Evolutionary conservation across 2,329 filamentous ascomycete species (phyloP), one percentile per base, ranked within the genome.

Genomic region (Ophiostoma sp.): DNA sequence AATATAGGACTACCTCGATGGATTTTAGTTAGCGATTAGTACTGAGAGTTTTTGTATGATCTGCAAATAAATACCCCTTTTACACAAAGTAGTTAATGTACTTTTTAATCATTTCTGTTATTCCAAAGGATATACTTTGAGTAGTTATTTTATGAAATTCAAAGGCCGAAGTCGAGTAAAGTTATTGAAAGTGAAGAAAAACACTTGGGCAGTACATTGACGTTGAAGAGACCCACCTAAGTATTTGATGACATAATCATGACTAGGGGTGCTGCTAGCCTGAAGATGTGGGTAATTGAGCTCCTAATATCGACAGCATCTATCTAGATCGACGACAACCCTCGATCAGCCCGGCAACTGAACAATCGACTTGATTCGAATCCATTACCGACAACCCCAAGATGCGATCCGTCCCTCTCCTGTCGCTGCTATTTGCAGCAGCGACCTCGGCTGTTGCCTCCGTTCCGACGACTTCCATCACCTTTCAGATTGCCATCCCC

Each of bases 401-500:
- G 11, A 70, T 68, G 66, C 69, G 64, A 38, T 14, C 49, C 47
- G 27, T 18, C 41, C 62, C 64, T 4, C 27, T 66, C 11, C 4
- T 66, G 4, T 49, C 60, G 64, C 66, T 70, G 67, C 69, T 70
- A 2, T 12, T 63, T 18, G 49, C 69, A 3, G 67, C 71, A 3
- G 66, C 67, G 1, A 64, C 36, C 45, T 64, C 67, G 14, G 49
- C 64, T 9, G 60, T 64, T 2, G 47, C 66, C 27, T 55, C 68
- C 1, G n/a, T 41, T 16, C 60, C 60, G 18, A 40, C 71, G 36
- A 70, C 66, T 4, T 67, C 70, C 44, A 40, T 72, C 9, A 67
- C 68, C 0, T 45, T 72, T 2, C 71, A 72, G 66, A 62, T 72
- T 27, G 69, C 68, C 52, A 41, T 68, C 9, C 69, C 71, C 12